Percentiles rank a stretch among this genome's conserved stretches.
Conservation (phyloP, 2,329 filamentous ascomycete species). For the Microascus cirrosus region DNA sequence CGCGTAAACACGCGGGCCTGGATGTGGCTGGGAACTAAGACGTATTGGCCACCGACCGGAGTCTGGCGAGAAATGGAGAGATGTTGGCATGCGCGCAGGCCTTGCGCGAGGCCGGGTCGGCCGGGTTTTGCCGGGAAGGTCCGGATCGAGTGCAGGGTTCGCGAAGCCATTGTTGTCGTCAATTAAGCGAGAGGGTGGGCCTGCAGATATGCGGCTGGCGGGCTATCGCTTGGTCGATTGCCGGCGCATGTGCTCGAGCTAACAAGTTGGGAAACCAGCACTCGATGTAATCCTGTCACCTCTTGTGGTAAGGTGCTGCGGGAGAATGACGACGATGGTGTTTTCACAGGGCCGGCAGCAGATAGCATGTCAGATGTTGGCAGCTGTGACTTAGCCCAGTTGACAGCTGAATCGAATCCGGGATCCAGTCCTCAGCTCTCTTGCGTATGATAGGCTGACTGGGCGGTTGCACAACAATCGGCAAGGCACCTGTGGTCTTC, state of each 20-base stretch:
- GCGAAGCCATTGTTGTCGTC: neutral
- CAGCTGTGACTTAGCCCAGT: neutral
- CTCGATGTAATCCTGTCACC: neutral
- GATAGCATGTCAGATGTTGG: neutral
- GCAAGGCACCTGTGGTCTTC: neutral
- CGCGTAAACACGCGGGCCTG: neutral
- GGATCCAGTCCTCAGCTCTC: too few relatives aligned
- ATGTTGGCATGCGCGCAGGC: neutral
- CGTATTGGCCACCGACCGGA: neutral
- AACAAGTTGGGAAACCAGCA: neutral
- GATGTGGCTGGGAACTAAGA: neutral
- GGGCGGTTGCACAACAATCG: neutral
- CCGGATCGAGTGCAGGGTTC: neutral
- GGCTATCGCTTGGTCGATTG: neutral
- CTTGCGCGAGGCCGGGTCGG: neutral
- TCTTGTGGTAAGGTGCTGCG: neutral
- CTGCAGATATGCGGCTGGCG: neutral
- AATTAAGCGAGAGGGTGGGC: neutral
- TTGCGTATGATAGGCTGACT: neutral
- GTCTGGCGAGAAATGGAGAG: neutral
- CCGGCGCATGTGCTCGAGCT: neutral
- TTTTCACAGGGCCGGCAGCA: neutral
- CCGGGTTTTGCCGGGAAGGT: neutral
- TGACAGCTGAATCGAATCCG: neutral
- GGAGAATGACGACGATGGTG: neutral